phyloP scores from a whole-genome alignment of 2,329 filamentous ascomycete species.

The Fusarium concolor region DNA sequence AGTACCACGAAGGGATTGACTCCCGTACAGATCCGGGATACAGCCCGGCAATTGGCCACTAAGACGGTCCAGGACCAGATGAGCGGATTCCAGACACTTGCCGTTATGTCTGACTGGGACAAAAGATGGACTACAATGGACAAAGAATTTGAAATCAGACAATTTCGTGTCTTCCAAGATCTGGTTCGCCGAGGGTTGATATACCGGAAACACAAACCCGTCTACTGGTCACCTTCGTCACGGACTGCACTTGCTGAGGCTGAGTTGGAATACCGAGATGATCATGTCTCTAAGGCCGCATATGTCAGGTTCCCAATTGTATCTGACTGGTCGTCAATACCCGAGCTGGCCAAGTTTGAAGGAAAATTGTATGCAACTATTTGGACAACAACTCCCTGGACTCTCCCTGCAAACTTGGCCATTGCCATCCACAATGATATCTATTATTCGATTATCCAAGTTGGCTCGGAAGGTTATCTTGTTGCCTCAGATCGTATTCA shows the following conservation, averaged over 20 bases:
- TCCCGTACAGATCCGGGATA: conserved; percentile 70
- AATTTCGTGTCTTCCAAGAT: conserved; percentile 79
- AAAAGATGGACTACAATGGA: conserved; percentile 84
- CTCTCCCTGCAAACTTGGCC: conserved; percentile 89
- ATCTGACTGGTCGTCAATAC: conserved; percentile 48
- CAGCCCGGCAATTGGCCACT: conserved; percentile 73
- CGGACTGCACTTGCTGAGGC: conserved; percentile 84
- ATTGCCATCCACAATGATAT: conserved; percentile 84
- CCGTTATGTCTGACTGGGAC: conserved; percentile 85
- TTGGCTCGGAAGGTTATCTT: conserved; percentile 70
- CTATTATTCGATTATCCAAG: conserved; percentile 75
- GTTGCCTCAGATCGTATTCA: conserved; percentile 78
- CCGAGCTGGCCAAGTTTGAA: conserved; percentile 54
- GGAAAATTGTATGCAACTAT: conserved; percentile 81
- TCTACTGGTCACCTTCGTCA: conserved; percentile 88
- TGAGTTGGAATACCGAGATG: conserved; percentile 84
- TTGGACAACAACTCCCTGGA: conserved; percentile 99
- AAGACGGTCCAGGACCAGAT: conserved; percentile 79
- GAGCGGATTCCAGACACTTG: conserved; percentile 77
- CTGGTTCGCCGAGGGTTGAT: conserved; percentile 80
- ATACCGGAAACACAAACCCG: conserved; percentile 82
- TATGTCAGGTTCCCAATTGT: conserved; percentile 83
- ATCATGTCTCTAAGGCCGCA: conserved; percentile 77
- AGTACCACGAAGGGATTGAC: conserved; percentile 57
- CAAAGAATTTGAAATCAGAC: conserved; percentile 76